phyloP scores from a whole-genome alignment of 1,139 yeast species.

The Suhomyces maxii region DNA sequence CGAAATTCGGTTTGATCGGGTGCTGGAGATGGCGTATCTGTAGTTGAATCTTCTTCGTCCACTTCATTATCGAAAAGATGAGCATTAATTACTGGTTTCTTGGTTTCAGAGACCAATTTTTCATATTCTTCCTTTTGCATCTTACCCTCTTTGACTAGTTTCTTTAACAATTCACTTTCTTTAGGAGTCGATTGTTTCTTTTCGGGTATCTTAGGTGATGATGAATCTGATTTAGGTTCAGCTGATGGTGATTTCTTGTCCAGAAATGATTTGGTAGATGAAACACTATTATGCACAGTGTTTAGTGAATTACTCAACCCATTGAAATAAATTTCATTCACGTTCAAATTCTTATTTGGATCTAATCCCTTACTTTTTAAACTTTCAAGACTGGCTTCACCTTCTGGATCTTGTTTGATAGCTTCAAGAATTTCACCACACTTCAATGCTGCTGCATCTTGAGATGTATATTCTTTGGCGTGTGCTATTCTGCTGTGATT shows the following conservation, averaged over 20 bases:
- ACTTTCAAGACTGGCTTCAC: constrained; percentile 44
- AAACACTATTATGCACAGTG: constrained; percentile 17
- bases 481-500: constrained; percentile 79
- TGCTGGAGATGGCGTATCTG: constrained; percentile 11
- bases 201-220: neutral
- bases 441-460: constrained; percentile 70
- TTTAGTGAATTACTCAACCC: constrained; percentile 28
- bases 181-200: neutral
- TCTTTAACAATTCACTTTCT: constrained; percentile 25
- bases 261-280: neutral
- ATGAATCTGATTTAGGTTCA: constrained; percentile 1
- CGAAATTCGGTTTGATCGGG: constrained; percentile 6
- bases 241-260: constrained; percentile 3
- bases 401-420: constrained; percentile 60
- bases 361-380: constrained; percentile 43
- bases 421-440: constrained; percentile 65
- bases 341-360: constrained; percentile 41
- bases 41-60: constrained; percentile 21
- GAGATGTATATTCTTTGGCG: constrained; percentile 67
- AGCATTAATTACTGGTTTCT: constrained; percentile 24
- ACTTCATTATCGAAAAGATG: constrained; percentile 33
- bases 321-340: constrained; percentile 40
- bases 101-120: constrained; percentile 25
- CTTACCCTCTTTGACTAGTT: constrained; percentile 28
- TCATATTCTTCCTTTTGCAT: constrained; percentile 29